Evolutionary conservation across 371 early-diverging fungal species (phyloP).

Genomic region (Coemansia linderi): DNA sequence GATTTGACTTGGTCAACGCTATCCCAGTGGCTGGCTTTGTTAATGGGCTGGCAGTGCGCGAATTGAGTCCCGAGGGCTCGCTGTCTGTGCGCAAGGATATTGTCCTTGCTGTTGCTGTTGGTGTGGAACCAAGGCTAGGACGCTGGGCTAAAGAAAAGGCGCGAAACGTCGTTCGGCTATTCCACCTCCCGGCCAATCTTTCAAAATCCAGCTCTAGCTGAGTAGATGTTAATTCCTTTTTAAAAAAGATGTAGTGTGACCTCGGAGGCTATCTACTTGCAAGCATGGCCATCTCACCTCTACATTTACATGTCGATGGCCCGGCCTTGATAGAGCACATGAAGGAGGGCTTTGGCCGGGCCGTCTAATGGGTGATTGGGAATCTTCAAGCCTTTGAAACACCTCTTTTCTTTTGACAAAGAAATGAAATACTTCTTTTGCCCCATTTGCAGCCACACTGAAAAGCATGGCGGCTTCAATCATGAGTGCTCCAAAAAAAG

Average conservation of each 20-base stretch:
- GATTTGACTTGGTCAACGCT: slow-evolving; percentile 63
- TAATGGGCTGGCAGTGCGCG: slow-evolving; percentile 45
- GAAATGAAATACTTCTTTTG: neutral
- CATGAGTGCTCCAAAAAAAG: neutral
- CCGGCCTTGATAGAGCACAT: neutral
- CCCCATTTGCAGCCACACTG: neutral
- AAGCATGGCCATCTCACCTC: too few species aligned
- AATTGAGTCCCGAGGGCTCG: slow-evolving; percentile 56
- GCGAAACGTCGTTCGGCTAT: slow-evolving; percentile 35
- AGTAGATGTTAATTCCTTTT: neutral
- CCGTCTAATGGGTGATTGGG: neutral
- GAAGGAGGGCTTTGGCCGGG: neutral
- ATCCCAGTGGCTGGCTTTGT: slow-evolving; percentile 61
- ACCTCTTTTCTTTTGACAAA: neutral
- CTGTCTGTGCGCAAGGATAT: slow-evolving; percentile 59
- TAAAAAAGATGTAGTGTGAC: neutral
- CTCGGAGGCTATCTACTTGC: neutral
- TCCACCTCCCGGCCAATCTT: slow-evolving; percentile 14
- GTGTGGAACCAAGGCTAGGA: slow-evolving; percentile 89
- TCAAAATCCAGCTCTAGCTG: slow-evolving; percentile 5
- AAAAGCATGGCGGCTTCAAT: neutral
- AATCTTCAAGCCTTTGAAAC: neutral
- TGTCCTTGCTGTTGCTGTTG: slow-evolving; percentile 74
- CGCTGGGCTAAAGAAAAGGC: slow-evolving; percentile 68
- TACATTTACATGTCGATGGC: neutral